These are phyloP conservation scores for Pseudogymnoascus sp. DNA, from an alignment of 2,329 filamentous ascomycete genomes.

Conservation along the genomic window DNA sequence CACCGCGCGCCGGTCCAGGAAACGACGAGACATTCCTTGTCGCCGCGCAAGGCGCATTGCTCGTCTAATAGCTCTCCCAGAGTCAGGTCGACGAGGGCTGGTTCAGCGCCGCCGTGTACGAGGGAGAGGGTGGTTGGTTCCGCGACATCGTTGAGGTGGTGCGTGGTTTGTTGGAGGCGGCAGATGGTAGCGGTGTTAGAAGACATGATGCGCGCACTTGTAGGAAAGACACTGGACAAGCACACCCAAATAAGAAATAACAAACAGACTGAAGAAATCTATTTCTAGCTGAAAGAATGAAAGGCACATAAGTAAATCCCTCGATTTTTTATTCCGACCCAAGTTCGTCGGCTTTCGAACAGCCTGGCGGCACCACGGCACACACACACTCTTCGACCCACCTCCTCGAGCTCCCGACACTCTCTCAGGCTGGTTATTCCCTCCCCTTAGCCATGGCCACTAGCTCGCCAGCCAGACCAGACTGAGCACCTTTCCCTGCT, in stretches of 20 bases:
- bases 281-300: neutral
- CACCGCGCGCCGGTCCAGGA: slow-evolving; percentile 69
- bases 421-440: neutral
- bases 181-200: neutral
- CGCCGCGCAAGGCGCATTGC: slow-evolving; percentile 56
- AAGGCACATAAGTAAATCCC: neutral
- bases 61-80: slow-evolving; percentile 64
- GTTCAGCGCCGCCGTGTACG: slow-evolving; percentile 59
- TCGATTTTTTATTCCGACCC: neutral
- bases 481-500: neutral
- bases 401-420: neutral
- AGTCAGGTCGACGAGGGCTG: slow-evolving; percentile 61
- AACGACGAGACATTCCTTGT: slow-evolving; percentile 59
- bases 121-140: slow-evolving; percentile 33
- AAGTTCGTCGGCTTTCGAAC: neutral
- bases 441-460: neutral
- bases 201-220: neutral
- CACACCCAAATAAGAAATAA: neutral
- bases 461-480: neutral
- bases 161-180: slow-evolving; percentile 10
- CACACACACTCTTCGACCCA: neutral
- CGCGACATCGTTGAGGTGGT: neutral
- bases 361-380: neutral
- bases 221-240: neutral
- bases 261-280: neutral